Evolutionary conservation across 2,329 filamentous ascomycete species (phyloP), one percentile per base, ranked within the genome.

Genomic region (Orbilia ellipsospora): DNA sequence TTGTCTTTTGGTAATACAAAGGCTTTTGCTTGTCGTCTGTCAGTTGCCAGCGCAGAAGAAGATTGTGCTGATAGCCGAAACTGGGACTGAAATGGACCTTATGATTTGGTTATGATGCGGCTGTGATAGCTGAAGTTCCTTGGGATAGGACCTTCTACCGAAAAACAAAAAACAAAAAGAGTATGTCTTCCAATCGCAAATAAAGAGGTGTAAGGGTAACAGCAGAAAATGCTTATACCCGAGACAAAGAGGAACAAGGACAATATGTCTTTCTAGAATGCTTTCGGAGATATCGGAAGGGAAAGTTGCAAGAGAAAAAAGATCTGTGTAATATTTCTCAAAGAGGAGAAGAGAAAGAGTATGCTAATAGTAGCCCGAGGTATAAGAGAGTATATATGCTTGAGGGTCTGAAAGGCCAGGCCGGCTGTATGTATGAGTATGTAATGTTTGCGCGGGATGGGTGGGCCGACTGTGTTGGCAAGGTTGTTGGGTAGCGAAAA

Each of bases 21-120:
- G 63, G 51, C 45, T 45, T 67, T 45, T 52, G 56, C 18, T 67
- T 67, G 56, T 57, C 36, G 64, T 52, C 64, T 65, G 63, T 59
- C 20, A 68, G 31, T 57, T 74, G 72, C 64, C 72, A 75, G 72
- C 72, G 62, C 64, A 75, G 72, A 69, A 56, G 65, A 55, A 36
- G 59, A 69, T 69, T 69, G 65, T 48, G 55, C 65, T 61, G 65
- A 59, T 65, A 75, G 23, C 52, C 72, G 72, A 69, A 60, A 20
- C 36, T 36, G 36, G 18, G 18, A 57, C 31, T 63, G 52, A 70
- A 64, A 16, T 56, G 65, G 18, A 31, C 20, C 12, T 28, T 45
- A 18, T 5, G 55, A 51, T 60, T 45, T 42, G 16, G 45, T 44
- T 20, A 68, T 68, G 55, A 50, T 51, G 18, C 50, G 26, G 26